A percentile compares a stretch with the other conserved stretches of the same genome.
phyloP scores from a whole-genome alignment of 163 green algal genomes.

The Scenedesmus sp. region DNA sequence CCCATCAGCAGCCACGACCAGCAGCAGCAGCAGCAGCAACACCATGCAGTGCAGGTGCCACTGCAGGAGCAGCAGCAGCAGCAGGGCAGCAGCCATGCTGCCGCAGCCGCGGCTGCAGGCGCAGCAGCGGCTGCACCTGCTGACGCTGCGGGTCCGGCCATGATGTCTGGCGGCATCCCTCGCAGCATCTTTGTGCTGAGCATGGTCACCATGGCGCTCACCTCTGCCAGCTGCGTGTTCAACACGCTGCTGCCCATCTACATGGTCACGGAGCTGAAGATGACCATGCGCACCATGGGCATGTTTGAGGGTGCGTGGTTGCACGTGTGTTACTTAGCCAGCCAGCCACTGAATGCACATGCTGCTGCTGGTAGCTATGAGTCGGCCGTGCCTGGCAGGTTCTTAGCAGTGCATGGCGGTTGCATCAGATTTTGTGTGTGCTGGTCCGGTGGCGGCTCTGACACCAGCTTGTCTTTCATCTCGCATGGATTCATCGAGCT shows the following conservation, averaged over 20 bases:
- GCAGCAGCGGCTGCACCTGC: conserved; percentile 26
- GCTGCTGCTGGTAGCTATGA: neutral
- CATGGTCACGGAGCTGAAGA: conserved; percentile 74
- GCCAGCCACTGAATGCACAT: neutral
- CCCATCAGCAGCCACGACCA: neutral
- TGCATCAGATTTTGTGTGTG: too few species aligned
- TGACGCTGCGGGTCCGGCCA: neutral
- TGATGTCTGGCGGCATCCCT: conserved; percentile 53
- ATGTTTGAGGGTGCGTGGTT: conserved; percentile 69
- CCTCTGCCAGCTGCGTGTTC: conserved; percentile 66
- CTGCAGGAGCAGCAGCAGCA: conserved; percentile 14
- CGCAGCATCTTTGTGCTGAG: conserved; percentile 63
- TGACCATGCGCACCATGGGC: conserved; percentile 72
- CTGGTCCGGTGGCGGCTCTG: too few species aligned
- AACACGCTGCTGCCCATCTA: conserved; percentile 71
- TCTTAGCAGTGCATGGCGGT: too few species aligned
- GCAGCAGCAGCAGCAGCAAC: neutral
- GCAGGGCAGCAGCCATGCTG: too few species aligned
- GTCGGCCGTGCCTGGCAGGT: neutral
- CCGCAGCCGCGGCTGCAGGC: neutral
- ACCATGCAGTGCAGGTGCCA: too few species aligned
- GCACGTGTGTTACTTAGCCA: neutral
- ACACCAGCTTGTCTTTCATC: too few species aligned
- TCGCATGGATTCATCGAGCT: too few species aligned
- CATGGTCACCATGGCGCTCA: conserved; percentile 60